phyloP scores from a whole-genome alignment of 1,284 basidiomycete genomes.

The Anthracocystis setariae region DNA sequence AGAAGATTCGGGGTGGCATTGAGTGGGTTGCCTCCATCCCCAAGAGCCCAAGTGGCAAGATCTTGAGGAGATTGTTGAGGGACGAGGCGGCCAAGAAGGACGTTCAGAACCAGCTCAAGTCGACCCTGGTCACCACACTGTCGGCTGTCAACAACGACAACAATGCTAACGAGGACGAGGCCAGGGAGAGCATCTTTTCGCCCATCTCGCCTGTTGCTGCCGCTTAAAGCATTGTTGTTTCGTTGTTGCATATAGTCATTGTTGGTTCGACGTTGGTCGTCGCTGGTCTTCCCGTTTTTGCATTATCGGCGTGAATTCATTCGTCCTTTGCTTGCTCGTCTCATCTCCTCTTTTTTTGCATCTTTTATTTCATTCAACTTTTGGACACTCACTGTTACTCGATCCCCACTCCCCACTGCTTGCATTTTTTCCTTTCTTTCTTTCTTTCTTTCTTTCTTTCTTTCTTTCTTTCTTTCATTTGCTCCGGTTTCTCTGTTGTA shows the following conservation, averaged over 20 bases:
- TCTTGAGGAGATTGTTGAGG: constrained; percentile 52
- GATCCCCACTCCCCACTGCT: too few relatives aligned
- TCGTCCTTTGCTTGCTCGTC: too few relatives aligned
- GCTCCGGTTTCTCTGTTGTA: too few relatives aligned
- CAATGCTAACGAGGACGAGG: constrained; percentile 24
- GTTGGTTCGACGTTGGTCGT: too few relatives aligned
- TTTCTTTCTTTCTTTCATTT: too few relatives aligned
- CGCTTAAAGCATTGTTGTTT: constrained; percentile 10
- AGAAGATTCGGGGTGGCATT: constrained; percentile 67
- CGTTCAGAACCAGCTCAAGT: constrained; percentile 27
- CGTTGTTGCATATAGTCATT: background rate
- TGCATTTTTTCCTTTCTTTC: too few relatives aligned
- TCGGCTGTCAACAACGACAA: constrained; percentile 8
- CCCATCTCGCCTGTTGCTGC: constrained; percentile 45
- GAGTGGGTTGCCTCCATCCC: constrained; percentile 59
- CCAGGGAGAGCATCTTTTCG: constrained; percentile 38
- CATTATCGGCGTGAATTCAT: too few relatives aligned
- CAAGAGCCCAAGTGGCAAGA: constrained; percentile 62
- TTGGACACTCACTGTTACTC: too few relatives aligned
- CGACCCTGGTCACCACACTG: constrained; percentile 20
- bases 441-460: too few relatives aligned
- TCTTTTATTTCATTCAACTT: too few relatives aligned
- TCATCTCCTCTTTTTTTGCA: too few relatives aligned
- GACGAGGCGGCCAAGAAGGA: constrained; percentile 42
- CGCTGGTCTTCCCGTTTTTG: too few relatives aligned